Percentiles rank a stretch among this genome's conserved stretches.
phyloP scores from a whole-genome alignment of 257 asterid species.

The Petunia axillaris region DNA sequence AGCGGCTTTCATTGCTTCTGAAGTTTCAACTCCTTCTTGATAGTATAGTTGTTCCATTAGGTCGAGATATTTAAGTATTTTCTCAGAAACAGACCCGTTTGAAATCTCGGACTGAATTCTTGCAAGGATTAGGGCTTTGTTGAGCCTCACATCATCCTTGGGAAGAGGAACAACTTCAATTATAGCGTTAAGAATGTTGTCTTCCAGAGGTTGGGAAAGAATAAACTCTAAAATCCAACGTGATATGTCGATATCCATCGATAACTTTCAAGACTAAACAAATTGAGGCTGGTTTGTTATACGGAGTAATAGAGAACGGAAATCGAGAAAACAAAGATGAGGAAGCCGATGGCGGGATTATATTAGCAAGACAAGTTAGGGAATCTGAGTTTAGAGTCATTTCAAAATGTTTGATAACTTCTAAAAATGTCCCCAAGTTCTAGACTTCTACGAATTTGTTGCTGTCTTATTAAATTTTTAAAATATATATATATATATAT shows the following conservation, averaged over 20 bases:
- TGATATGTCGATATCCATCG: slow-evolving; percentile 14
- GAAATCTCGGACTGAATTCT: slow-evolving; percentile 17
- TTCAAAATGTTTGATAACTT: too few species aligned
- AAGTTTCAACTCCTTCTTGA: slow-evolving; percentile 18
- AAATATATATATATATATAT: too few species aligned
- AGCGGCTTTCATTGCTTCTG: slow-evolving; percentile 7
- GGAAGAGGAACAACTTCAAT: slow-evolving; percentile 16
- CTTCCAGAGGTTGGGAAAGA: slow-evolving; percentile 21
- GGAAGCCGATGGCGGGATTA: too few species aligned
- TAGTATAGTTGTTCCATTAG: not conserved
- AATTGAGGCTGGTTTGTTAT: too few species aligned
- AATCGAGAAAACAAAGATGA: too few species aligned
- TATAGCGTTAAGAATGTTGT: not conserved
- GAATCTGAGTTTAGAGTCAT: too few species aligned
- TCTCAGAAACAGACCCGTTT: slow-evolving; percentile 19
- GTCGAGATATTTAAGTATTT: slow-evolving; percentile 7
- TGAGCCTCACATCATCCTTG: not conserved
- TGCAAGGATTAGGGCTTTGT: not conserved
- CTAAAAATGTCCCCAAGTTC: too few species aligned
- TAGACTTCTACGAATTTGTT: too few species aligned
- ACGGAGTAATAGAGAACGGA: too few species aligned
- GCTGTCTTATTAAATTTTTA: too few species aligned
- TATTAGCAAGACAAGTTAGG: too few species aligned
- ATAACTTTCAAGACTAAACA: too few species aligned
- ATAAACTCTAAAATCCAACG: slow-evolving; percentile 25